Evolutionary conservation across 2,329 filamentous ascomycete species (phyloP), one percentile per base, ranked within the genome.

Genomic region (Calonectria ilicicola): DNA sequence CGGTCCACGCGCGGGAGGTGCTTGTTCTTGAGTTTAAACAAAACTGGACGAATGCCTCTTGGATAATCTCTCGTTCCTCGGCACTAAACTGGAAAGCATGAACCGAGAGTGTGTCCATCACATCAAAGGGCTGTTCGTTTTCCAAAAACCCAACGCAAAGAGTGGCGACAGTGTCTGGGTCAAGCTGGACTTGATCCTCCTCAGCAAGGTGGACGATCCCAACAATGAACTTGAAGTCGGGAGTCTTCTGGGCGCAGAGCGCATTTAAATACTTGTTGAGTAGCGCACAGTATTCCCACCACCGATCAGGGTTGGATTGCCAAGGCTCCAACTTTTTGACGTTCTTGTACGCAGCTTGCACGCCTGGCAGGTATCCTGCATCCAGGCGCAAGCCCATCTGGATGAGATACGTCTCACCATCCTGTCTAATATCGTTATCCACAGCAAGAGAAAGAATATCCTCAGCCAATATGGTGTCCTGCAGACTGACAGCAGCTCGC

Each of bases 31-130:
- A 84, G 77, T 97, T 91, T 21, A 92, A 83, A 75, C 93, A 93
- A 83, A 94, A 97, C 0, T 87, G 83, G 5, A 93, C 85, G 65
- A 98, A 91, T 0, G 90, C 89, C 15, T 91, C 86, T 32, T 92
- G 89, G 44, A 98, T 91, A 38, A 89, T 83, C 9, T 87, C 87
- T 72, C 95, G 91, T 81, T 97, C 93, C 15, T 89, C 86, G 27
- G 92, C 87, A 56, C 94, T 93, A 82, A 91, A 95, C 69, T 92
- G 89, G 76, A 92, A 91, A 5, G 91, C 90, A 77, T 97, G 92
- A 5, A 93, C 89, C 27, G 95, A 95, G 19, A 98, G 89, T 0
- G 97, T 89, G 80, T 98, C 95, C 74, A 95, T 93, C 5, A 95
- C 92, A 73, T 97, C 95, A 75, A 92, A 91, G 51, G 92, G 89